Evolutionary conservation across 106 monocot genomes (phyloP), one percentile per base, ranked within the genome.

Genomic region (Vanilla planifolia): DNA sequence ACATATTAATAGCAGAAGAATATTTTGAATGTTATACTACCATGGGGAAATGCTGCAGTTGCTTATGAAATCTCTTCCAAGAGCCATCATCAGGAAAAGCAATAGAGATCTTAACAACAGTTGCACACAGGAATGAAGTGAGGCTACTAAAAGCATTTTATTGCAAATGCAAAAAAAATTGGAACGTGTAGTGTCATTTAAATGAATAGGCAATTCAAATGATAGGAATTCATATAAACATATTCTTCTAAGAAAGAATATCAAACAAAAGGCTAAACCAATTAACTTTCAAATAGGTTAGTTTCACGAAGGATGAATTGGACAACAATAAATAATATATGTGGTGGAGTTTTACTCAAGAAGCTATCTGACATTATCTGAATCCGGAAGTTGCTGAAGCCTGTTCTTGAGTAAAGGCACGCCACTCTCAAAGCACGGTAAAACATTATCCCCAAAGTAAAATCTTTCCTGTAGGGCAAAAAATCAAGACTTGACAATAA

Each of bases 51-150:
- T 91, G 90, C 76, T 91, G 90, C 39, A 96, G 84, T 75, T 81
- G 90, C 61, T 83, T 86, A 70, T 96, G 83, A 48, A 96, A 96
- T 67, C 95, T 60, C 33, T 96, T 96, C 90, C 90, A 96, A 57
- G 95, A 71, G 60, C 95, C 95, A 53, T 96, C 95, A 69, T 95
- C 95, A 27, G 95, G 95, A 79, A 96, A 96, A 66, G 95, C 95
- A 70, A 96, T 90, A 33, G 90, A 80, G 79, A 96, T 96, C 95
- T 96, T 84, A 48, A 36, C 20, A 26, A 36, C 32, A 34, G 19
- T 6, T 26, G 25, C 43, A 55, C 20, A 58, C 4, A 43, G 6
- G 5, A 32, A 13, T 15, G 3, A 32, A 4, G 24, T 16, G 23
- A 32, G 23, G n/a, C 32, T 6, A 32, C 15, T 6, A 32, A 53